Evolutionary conservation across 2,329 filamentous ascomycete genomes (phyloP), one percentile per base, ranked within the genome.

Genomic region (Aspergillus thermomutatus): DNA sequence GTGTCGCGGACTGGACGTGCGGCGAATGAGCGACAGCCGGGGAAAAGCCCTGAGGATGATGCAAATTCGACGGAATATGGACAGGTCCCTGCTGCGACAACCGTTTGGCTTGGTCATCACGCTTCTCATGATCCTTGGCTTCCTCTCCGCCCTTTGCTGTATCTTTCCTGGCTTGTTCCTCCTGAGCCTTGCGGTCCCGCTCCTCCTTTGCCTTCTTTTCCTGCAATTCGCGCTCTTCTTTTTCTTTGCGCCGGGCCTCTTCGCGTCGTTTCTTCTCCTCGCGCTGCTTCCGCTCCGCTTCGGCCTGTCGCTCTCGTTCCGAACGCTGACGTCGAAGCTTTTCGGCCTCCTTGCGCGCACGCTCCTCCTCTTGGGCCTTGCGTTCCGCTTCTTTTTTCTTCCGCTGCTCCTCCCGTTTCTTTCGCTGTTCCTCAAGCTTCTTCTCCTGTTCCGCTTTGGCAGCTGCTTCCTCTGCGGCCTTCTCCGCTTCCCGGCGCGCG

Each of bases 361-460:
- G 87, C 66, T 96, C 92, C 67, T 97, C 93, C 68, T 97, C 94
- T 62, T 91, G 91, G 27, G 90, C 89, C 73, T 90, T 95, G 73
- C 88, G 91, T 74, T 95, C 91, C 3, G 90, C 89, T 69, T 99
- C 94, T 67, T 88, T 91, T 77, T 95, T 96, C 78, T 87, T 91
- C 49, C 91, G 86, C 74, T 92, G 93, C 76, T 97, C 93, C 69
- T 99, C 94, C 46, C 88, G 87, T 76, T 87, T 94, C 64, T 83
- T 82, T 64, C 86, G 87, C 69, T 91, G 87, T 75, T 97, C 92
- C 68, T 95, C 91, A 21, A 84, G 80, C 66, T 87, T 90, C 73
- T 88, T 88, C 69, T 88, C 86, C 70, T 97, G 92, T 3, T 88
- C 85, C 50, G 86, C 89, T 63, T 87, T 85, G 47, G 84, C 82